Conservation (phyloP, 306 rosid genomes). For the Cicer chorassanicum region DNA sequence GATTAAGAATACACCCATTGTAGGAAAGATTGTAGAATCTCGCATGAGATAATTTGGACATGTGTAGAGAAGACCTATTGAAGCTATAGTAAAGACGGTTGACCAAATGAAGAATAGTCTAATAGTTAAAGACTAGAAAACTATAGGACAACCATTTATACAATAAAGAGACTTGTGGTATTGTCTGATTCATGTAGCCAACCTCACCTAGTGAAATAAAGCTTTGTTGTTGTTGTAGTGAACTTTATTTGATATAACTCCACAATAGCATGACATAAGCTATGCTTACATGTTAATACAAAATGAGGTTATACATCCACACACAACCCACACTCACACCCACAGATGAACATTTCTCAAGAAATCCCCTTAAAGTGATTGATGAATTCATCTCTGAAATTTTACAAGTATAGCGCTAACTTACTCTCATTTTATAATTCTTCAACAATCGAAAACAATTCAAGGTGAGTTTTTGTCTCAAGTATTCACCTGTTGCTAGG, state of each 20-base stretch:
- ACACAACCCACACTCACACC: conserved; percentile 4
- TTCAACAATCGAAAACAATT: conserved; percentile 33
- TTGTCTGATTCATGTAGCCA: neutral
- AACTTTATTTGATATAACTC: neutral
- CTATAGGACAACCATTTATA: neutral
- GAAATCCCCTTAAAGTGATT: conserved; percentile 6
- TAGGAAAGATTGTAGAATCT: neutral
- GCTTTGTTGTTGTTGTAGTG: neutral
- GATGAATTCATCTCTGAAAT: conserved; percentile 1
- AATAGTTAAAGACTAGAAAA: neutral
- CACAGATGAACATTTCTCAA: conserved; percentile 6
- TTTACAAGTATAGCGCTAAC: neutral
- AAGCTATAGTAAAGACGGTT: neutral
- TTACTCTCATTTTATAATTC: conserved; percentile 31
- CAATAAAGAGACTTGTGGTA: neutral
- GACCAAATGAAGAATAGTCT: neutral
- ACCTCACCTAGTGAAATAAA: neutral
- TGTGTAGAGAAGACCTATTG: neutral
- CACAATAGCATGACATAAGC: conserved; percentile 12
- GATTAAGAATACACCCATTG: neutral
- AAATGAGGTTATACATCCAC: conserved; percentile 18
- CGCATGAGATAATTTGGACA: neutral
- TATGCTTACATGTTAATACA: conserved; percentile 18
- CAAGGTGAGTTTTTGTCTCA: conserved; percentile 22
- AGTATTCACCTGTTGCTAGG: conserved; percentile 8